A percentile compares a stretch with the other conserved stretches of the same genome.
phyloP scores from a whole-genome alignment of 2,329 filamentous ascomycete species.

The Ophiostoma sp. region DNA sequence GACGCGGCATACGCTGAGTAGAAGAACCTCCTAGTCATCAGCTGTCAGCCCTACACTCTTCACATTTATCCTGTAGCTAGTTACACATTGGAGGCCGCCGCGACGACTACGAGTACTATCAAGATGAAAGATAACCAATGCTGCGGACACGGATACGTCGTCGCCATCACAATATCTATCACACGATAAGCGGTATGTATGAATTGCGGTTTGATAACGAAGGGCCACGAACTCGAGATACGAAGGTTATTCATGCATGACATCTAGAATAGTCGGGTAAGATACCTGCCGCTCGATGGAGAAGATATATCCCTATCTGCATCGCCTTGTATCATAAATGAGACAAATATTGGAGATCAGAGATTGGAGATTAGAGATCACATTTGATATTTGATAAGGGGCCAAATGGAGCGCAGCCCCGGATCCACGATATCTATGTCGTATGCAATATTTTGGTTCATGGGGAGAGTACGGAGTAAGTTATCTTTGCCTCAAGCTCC shows the following conservation, averaged over 20 bases:
- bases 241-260: background rate
- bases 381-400: background rate
- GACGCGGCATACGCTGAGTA: too few relatives aligned
- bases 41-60: too few relatives aligned
- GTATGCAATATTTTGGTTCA: background rate
- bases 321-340: background rate
- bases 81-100: background rate
- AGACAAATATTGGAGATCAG: background rate
- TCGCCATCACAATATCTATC: background rate
- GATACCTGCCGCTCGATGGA: background rate
- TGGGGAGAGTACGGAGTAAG: too few relatives aligned
- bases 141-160: background rate
- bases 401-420: background rate
- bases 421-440: background rate
- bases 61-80: background rate
- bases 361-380: background rate
- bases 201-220: too few relatives aligned
- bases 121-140: background rate
- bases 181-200: background rate
- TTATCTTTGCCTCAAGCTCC: background rate
- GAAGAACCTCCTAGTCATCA: too few relatives aligned
- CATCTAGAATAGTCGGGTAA: background rate
- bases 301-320: slow-evolving; percentile 1
- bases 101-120: background rate
- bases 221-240: background rate